Evolutionary conservation across 163 green algal genomes (phyloP), one percentile per base, ranked within the genome.

Genomic region (Scenedesmus sp.): DNA sequence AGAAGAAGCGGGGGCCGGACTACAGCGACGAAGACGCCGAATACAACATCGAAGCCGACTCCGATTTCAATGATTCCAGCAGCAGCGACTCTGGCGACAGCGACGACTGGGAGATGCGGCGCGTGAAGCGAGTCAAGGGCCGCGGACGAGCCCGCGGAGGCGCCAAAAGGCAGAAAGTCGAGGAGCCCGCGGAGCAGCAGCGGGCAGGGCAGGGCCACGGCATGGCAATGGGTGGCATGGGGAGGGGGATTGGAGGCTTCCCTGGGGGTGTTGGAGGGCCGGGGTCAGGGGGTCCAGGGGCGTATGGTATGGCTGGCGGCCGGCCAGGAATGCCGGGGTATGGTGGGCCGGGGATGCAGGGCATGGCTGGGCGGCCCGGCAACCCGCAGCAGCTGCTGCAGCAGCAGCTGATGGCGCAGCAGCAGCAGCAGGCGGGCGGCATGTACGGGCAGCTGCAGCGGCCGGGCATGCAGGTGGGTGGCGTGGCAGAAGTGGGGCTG

Each of bases 1-100:
- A 91, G 60, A 91, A 91, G 13, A 86, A 91, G 87, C 74, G 87
- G 9, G 87, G 87, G 2, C 87, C 87, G 15, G 87, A 91, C 76
- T 91, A 91, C 76, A 66, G 23, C 46, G 87, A 91, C 57, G 87
- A 91, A 20, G 87, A 91, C 52, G 87, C 87, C 2, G 87, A 91
- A 26, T 91, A 87, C 59, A 87, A 91, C 87, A 73, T 84, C 54
- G 82, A 88, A 1, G 59, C 74, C 23, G 88, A 84, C 81, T 67
- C 26, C 62, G 81, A 88, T 81, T 84, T 73, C 16, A 74, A 79
- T 16, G 81, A 73, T 20, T 66, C 10, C 60, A 62, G 62, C 67
- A 62, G 82, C 76, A 81, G 73, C 56, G 23, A 34, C 60, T 86
- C 62, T 52, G 81, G 18, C 59, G 81, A 55, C 57, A 92, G 88